Evolutionary conservation across 495 filamentous ascomycete genomes (phyloP).

Genomic region (Filosporella fistucella): DNA sequence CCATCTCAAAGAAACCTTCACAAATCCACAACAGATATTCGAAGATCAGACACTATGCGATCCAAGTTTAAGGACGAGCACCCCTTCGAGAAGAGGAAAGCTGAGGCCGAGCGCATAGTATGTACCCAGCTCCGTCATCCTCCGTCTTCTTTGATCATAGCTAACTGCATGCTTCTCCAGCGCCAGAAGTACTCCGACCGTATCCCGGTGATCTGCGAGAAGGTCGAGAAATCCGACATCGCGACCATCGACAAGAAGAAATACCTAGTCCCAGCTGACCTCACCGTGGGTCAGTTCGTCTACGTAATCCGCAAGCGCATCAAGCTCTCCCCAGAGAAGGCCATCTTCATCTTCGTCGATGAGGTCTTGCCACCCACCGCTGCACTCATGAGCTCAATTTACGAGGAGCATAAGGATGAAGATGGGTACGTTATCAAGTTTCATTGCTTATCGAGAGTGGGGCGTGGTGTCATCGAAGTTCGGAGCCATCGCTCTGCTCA

Average conservation of each 20-base stretch:
- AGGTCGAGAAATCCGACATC: constrained; percentile 98
- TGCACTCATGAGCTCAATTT: constrained; percentile 98
- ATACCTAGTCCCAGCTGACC: constrained; percentile 95
- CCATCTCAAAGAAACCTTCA: background rate
- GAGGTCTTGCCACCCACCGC: constrained; percentile 96
- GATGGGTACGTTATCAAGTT: constrained; percentile 49
- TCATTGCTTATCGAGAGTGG: constrained; percentile 1
- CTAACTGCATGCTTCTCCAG: constrained; percentile 9
- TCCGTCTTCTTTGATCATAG: background rate
- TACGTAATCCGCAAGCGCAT: constrained; percentile 99
- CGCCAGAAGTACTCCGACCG: constrained; percentile 98
- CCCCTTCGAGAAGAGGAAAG: constrained; percentile 99
- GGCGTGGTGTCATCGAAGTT: no score
- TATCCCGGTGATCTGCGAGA: constrained; percentile 99
- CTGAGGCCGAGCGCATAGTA: constrained; percentile 80
- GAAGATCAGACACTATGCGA: constrained; percentile 66
- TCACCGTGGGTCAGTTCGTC: constrained; percentile 99
- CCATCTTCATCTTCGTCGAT: constrained; percentile 99
- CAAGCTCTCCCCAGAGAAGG: constrained; percentile 99
- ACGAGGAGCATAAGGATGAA: constrained; percentile 94
- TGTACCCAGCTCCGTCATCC: constrained; percentile 2
- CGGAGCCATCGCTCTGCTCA: background rate
- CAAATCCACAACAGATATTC: constrained; percentile 10
- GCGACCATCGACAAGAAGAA: constrained; percentile 99
- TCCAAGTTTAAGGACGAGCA: constrained; percentile 99